These are phyloP conservation scores for Aspergillus olivimuriae DNA, from an alignment of 495 filamentous ascomycete species.

Conservation along the genomic window DNA sequence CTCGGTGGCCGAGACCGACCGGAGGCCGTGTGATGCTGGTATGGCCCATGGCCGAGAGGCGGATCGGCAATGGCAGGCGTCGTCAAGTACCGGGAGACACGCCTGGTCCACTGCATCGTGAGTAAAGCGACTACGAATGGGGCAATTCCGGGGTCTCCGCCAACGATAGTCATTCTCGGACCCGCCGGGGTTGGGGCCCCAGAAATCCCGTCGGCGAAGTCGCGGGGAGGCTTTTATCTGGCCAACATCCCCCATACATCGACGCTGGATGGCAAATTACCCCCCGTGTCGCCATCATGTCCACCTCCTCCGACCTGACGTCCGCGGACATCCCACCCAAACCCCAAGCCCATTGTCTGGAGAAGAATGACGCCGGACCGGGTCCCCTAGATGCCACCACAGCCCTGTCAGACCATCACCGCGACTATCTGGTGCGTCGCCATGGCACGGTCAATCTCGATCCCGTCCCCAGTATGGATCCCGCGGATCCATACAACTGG, in stretches of 20 bases:
- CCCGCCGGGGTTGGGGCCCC: neutral
- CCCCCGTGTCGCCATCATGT: too few relatives aligned
- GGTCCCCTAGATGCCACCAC: slow-evolving; percentile 7
- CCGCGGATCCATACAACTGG: slow-evolving; percentile 52
- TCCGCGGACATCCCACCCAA: slow-evolving; percentile 1
- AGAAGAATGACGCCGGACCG: slow-evolving; percentile 17
- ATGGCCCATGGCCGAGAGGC: too few relatives aligned
- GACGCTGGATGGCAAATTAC: too few relatives aligned
- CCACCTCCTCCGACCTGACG: neutral
- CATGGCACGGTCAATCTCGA: slow-evolving; percentile 50
- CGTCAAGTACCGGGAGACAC: too few relatives aligned
- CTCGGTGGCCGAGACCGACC: neutral
- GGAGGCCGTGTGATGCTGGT: too few relatives aligned
- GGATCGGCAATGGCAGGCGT: too few relatives aligned
- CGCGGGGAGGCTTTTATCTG: too few relatives aligned
- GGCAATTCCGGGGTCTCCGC: too few relatives aligned
- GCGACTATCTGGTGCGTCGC: slow-evolving; percentile 41
- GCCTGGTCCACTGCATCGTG: neutral
- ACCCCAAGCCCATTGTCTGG: slow-evolving; percentile 16
- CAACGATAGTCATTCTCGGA: too few relatives aligned
- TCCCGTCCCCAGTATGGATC: slow-evolving; percentile 42
- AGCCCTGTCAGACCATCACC: slow-evolving; percentile 29
- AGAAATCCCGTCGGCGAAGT: neutral
- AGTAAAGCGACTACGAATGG: too few relatives aligned
- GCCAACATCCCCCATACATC: too few relatives aligned